phyloP scores from a whole-genome alignment of 2,329 filamentous ascomycete species.

The Fusarium illudens region DNA sequence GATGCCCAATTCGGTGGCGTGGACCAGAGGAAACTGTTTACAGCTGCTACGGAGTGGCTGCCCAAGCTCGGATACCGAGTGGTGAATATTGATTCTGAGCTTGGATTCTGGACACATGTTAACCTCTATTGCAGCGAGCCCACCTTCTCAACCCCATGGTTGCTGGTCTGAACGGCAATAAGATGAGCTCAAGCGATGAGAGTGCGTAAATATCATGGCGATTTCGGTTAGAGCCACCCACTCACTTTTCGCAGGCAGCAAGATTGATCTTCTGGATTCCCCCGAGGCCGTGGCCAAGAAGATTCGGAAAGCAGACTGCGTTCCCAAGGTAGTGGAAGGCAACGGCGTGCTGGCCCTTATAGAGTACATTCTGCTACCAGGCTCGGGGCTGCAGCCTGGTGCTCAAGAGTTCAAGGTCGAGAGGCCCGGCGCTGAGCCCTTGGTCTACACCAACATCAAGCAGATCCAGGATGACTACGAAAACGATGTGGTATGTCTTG shows the following conservation, averaged over 20 bases:
- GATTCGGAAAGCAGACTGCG: conserved; percentile 83
- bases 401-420: conserved; percentile 73
- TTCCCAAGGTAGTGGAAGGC: conserved; percentile 78
- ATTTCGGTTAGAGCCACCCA: background rate
- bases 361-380: conserved; percentile 86
- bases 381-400: conserved; percentile 66
- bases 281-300: conserved; percentile 81
- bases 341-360: conserved; percentile 90
- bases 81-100: conserved; percentile 41
- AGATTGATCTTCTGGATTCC: conserved; percentile 91
- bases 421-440: conserved; percentile 74
- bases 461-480: conserved; percentile 82
- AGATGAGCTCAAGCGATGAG: conserved; percentile 82
- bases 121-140: conserved; percentile 43
- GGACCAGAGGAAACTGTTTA: conserved; percentile 91
- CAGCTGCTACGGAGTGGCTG: conserved; percentile 82
- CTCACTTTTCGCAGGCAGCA: conserved; percentile 66
- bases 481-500: conserved; percentile 72
- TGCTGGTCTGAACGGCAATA: conserved; percentile 81
- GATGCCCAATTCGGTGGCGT: conserved; percentile 87
- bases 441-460: conserved; percentile 80
- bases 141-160: conserved; percentile 77
- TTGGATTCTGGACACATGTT: background rate
- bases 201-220: conserved; percentile 51
- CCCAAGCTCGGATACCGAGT: conserved; percentile 86